Conservation (phyloP, 208 protist genomes). For the Herpetomonas tarakana region DNA sequence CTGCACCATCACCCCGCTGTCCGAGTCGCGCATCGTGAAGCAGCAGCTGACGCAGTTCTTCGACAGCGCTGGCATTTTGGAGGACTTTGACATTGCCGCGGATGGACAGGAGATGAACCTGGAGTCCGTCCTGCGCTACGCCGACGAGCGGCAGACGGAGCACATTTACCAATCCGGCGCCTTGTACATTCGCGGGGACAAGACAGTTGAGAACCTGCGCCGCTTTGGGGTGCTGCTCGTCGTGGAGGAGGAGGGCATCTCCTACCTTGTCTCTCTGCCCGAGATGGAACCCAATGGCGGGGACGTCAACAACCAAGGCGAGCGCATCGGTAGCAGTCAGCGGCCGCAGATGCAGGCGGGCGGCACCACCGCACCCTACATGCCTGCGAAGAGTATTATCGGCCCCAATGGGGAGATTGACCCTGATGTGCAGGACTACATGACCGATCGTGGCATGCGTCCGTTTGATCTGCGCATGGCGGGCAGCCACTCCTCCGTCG, state of each 20-base stretch:
- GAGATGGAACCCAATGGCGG: constrained; percentile 27
- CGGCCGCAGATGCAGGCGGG: constrained; percentile 16
- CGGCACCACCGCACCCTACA: constrained; percentile 34
- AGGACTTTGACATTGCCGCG: constrained; percentile 61
- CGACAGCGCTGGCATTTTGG: constrained; percentile 50
- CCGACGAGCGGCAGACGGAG: constrained; percentile 59
- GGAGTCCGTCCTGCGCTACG: constrained; percentile 61
- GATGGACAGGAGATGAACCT: constrained; percentile 53
- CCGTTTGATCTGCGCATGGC: constrained; percentile 85
- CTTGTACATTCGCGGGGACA: constrained; percentile 74
- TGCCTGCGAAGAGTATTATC: constrained; percentile 45
- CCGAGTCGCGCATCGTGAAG: constrained; percentile 44
- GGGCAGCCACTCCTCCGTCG: constrained; percentile 62
- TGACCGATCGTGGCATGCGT: constrained; percentile 64
- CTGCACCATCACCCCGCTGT: constrained; percentile 62
- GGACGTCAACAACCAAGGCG: constrained; percentile 16
- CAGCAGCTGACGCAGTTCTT: constrained; percentile 68
- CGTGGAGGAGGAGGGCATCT: constrained; percentile 57
- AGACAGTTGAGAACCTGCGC: constrained; percentile 69
- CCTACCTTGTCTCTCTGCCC: constrained; percentile 79
- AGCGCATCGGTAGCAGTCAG: constrained; percentile 15
- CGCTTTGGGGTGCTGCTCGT: constrained; percentile 69
- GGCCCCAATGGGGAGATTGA: constrained; percentile 81
- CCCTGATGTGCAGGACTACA: constrained; percentile 64
- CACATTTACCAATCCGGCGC: constrained; percentile 57